Percentiles rank a stretch among this genome's conserved stretches.
phyloP scores from a whole-genome alignment of 257 asterid species.

The Plantago ovata region DNA sequence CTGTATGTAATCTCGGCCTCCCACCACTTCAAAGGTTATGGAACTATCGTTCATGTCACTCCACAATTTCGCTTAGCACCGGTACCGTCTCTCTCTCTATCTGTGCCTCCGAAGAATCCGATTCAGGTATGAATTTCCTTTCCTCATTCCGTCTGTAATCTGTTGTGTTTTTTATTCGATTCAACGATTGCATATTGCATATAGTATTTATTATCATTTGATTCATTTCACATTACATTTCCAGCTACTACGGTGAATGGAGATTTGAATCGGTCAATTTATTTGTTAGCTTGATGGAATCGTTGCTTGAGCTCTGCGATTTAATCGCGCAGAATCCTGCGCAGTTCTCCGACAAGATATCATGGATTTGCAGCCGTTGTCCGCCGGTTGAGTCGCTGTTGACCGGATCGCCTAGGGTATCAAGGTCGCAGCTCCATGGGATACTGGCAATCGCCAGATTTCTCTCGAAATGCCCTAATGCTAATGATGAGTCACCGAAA shows the following conservation, averaged over 20 bases:
- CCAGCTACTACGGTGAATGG: not conserved
- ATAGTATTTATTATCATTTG: too few relatives aligned
- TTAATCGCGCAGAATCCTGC: conserved; percentile 61
- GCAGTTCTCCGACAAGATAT: conserved; percentile 60
- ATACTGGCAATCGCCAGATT: conserved; percentile 75
- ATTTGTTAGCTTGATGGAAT: conserved; percentile 58
- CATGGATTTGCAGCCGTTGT: conserved; percentile 91
- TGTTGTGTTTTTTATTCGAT: too few relatives aligned
- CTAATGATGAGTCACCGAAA: conserved; percentile 62
- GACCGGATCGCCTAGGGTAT: conserved; percentile 70
- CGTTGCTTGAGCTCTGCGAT: conserved; percentile 85
- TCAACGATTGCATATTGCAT: too few relatives aligned
- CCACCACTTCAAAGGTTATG: too few relatives aligned
- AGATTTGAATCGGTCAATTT: not conserved
- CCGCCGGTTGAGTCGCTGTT: conserved; percentile 71
- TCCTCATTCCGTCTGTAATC: too few relatives aligned
- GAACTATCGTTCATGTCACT: too few relatives aligned
- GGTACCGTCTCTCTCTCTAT: too few relatives aligned
- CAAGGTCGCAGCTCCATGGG: conserved; percentile 88
- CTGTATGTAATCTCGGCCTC: too few relatives aligned
- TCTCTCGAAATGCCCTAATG: conserved; percentile 61
- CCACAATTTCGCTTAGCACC: too few relatives aligned
- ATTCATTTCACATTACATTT: not conserved
- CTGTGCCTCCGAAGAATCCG: too few relatives aligned
- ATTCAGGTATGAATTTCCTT: too few relatives aligned